Percentiles rank a stretch among this genome's conserved stretches.
phyloP scores from a whole-genome alignment of 2,329 filamentous ascomycete species.

The Sporothrix pallida region DNA sequence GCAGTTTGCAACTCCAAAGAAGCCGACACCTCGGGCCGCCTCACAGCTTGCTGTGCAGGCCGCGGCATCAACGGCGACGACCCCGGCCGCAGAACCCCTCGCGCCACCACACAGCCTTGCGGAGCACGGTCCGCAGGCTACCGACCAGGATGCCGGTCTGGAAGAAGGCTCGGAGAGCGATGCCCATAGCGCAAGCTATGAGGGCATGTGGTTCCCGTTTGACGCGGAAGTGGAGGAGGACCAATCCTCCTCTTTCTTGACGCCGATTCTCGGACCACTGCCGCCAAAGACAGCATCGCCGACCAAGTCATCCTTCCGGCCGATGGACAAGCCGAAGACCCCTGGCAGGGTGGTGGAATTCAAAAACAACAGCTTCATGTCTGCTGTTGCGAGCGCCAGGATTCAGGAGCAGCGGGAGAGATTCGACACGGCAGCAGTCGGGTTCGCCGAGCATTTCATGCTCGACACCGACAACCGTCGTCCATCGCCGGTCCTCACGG shows the following conservation, averaged over 20 bases:
- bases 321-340: conserved; percentile 62
- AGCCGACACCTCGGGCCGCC: not conserved
- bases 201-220: not conserved
- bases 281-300: conserved; percentile 61
- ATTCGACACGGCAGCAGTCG: not conserved
- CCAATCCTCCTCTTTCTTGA: conserved; percentile 48
- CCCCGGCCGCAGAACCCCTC: not conserved
- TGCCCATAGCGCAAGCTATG: no score
- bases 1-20: conserved; percentile 14
- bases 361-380: conserved; percentile 54
- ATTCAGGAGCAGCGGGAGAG: conserved; percentile 25
- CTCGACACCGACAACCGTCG: conserved; percentile 34
- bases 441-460: conserved; percentile 36
- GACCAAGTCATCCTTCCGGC: conserved; percentile 62
- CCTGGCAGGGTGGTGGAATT: conserved; percentile 65
- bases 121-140: no score
- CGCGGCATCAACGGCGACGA: not conserved
- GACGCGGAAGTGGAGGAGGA: conserved; percentile 37
- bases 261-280: conserved; percentile 54
- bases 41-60: not conserved
- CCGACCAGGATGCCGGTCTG: no score
- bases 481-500: not conserved
- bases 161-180: no score
- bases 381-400: conserved; percentile 48
- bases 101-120: no score